Percentiles rank a stretch among this genome's conserved stretches.
phyloP scores from a whole-genome alignment of 2,329 filamentous ascomycete genomes.

The Diaporthe caulivora region DNA sequence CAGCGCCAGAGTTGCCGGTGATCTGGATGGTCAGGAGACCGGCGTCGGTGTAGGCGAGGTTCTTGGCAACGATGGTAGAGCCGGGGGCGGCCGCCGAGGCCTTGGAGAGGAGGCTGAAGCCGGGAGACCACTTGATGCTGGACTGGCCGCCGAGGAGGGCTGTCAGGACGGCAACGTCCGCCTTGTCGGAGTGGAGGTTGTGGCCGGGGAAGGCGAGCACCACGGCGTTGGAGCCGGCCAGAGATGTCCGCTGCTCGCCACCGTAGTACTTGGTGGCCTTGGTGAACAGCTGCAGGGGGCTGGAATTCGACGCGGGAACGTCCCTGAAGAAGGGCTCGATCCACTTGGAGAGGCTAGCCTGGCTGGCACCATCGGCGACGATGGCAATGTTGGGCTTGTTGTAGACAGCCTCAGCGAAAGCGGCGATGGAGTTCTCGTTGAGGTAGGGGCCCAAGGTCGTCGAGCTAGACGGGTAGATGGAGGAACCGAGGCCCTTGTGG shows the following conservation, averaged over 20 bases:
- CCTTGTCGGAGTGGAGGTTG: slow-evolving; percentile 84
- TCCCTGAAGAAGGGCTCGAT: slow-evolving; percentile 91
- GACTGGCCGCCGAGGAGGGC: slow-evolving; percentile 91
- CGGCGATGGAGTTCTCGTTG: slow-evolving; percentile 78
- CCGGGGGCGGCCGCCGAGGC: slow-evolving; percentile 75
- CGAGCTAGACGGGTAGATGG: slow-evolving; percentile 79
- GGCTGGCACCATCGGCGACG: slow-evolving; percentile 87
- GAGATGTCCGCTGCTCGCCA: slow-evolving; percentile 91
- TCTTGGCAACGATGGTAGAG: slow-evolving; percentile 78
- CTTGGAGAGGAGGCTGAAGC: slow-evolving; percentile 92
- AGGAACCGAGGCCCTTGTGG: slow-evolving; percentile 89
- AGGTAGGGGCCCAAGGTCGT: slow-evolving; percentile 85
- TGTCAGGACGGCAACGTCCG: slow-evolving; percentile 88
- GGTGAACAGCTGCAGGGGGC: slow-evolving; percentile 67
- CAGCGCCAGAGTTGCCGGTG: slow-evolving; percentile 77
- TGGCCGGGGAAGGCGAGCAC: slow-evolving; percentile 95
- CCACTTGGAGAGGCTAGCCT: slow-evolving; percentile 86
- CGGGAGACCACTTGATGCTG: slow-evolving; percentile 94
- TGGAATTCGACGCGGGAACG: slow-evolving; percentile 67
- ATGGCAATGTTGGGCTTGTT: slow-evolving; percentile 91
- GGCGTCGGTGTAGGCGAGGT: slow-evolving; percentile 91
- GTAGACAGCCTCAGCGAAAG: slow-evolving; percentile 84
- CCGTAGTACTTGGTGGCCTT: slow-evolving; percentile 88
- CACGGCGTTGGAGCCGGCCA: slow-evolving; percentile 78
- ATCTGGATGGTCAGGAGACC: slow-evolving; percentile 90